Conservation (phyloP, 164 flowering plant genomes). For the Magnolia kwangsiensis region DNA sequence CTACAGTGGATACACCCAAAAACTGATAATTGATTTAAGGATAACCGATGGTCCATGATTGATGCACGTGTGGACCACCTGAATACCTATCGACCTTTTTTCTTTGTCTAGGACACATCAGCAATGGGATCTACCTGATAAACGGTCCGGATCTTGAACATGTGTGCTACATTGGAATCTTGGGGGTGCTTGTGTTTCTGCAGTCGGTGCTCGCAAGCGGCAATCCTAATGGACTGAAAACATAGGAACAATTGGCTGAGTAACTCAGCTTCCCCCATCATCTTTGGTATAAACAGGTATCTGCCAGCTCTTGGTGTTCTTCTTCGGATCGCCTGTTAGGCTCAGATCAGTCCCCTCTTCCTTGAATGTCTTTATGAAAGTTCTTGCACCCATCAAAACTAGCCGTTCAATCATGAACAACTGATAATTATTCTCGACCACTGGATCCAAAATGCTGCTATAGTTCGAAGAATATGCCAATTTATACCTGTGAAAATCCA, state of each 20-base stretch:
- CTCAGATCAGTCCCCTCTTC: constrained; percentile 74
- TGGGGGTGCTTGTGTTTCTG: not conserved
- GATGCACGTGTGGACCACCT: not conserved
- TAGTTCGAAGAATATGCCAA: constrained; percentile 88
- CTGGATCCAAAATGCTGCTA: constrained; percentile 69
- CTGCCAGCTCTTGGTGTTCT: constrained; percentile 87
- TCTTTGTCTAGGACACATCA: too few relatives aligned
- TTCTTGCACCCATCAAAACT: constrained; percentile 76
- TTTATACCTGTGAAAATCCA: constrained; percentile 60
- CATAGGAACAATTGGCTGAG: not conserved
- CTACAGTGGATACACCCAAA: not conserved
- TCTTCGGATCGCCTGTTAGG: constrained; percentile 89
- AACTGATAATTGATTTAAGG: not conserved
- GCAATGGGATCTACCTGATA: not conserved
- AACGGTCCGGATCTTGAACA: not conserved
- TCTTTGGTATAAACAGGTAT: constrained; percentile 72
- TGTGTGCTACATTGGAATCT: not conserved
- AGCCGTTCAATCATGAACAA: constrained; percentile 92
- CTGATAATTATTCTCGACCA: constrained; percentile 87
- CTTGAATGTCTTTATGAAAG: constrained; percentile 71
- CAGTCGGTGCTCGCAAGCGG: not conserved
- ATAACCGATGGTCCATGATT: not conserved
- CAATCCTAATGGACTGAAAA: not conserved
- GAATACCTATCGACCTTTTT: too few relatives aligned
- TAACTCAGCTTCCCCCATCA: constrained; percentile 34